phyloP scores from a whole-genome alignment of 306 rosid genomes.

The Alnus rubra region DNA sequence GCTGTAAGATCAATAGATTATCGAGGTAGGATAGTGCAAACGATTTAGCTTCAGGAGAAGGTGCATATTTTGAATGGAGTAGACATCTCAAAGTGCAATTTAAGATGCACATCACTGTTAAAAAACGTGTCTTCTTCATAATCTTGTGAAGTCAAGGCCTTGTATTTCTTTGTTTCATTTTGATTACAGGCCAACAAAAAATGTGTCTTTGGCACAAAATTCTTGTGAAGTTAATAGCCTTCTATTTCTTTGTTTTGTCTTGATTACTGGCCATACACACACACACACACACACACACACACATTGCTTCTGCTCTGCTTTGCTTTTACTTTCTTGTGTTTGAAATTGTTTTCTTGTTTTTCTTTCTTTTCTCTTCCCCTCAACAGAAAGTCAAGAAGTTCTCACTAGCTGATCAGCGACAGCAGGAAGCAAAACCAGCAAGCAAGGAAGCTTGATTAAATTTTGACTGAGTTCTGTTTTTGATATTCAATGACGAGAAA shows the following conservation, averaged over 20 bases:
- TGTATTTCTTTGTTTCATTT: constrained; percentile 13
- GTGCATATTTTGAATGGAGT: background rate
- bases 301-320: background rate
- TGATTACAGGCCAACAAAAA: background rate
- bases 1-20: background rate
- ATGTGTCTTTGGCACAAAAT: no score
- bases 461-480: background rate
- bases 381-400: constrained; percentile 89
- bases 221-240: background rate
- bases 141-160: background rate
- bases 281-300: background rate
- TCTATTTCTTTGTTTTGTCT: constrained; percentile 17
- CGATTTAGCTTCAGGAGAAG: constrained; percentile 8
- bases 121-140: background rate
- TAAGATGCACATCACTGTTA: background rate
- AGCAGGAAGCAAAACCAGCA: constrained; percentile 43
- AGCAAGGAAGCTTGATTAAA: constrained; percentile 49
- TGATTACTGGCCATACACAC: background rate
- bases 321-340: background rate
- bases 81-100: constrained; percentile 6
- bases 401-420: constrained; percentile 58
- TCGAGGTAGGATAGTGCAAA: constrained; percentile 6
- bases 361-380: constrained; percentile 5
- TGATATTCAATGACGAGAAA: constrained; percentile 2
- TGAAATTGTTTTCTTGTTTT: background rate